Evolutionary conservation across 163 green algal genomes (phyloP), one percentile per base, ranked within the genome.

Genomic region (Scenedesmus sp.): DNA sequence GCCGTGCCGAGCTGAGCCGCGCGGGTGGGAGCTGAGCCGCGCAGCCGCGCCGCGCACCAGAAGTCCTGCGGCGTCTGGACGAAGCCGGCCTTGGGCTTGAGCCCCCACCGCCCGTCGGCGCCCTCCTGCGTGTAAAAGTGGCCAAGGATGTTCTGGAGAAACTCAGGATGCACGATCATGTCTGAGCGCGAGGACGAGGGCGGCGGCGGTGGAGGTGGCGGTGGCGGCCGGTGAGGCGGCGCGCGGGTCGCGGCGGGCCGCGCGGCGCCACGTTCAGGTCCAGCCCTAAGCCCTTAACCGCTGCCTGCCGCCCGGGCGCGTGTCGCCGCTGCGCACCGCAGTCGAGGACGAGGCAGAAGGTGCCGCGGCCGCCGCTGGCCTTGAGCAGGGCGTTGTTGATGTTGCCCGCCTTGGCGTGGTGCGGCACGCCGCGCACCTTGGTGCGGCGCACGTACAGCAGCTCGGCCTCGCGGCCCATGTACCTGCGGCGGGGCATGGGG

Each of bases 371-470:
- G 11, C 39, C 39, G 17, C 63, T 20, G 10, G 63, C 69, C 45
- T 81, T 80, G 20, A 91, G 60, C 31, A 91, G 63, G 33, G 53
- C 54, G 56, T 28, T 73, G 80, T 91, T 91, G 82, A 91, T 91
- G 87, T 91, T 91, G 44, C 86, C 86, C 2, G 86, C 86, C 44
- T 91, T 91, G 58, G 82, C 86, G 39, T 91, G 86, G 69, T 91
- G 86, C 5, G 83, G 66, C 22, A 91, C 78, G 1, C 86, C 86
- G 14, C 81, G 72, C 6, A 83, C 78, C 74, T 91, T 89, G 10
- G 67, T 0, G 2, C 81, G 45, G 0, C 22, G 71, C 15, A 90
- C 29, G 44, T 88, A 85, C 20, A 70, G 63, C 17, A 89, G 45
- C 13, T 48, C 70, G 2, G 70, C 63, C 5, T 77, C 73, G 5